Base-by-base conservation (phyloP, 768 basidiomycete species). In the Boletus vinaceobasis region DNA sequence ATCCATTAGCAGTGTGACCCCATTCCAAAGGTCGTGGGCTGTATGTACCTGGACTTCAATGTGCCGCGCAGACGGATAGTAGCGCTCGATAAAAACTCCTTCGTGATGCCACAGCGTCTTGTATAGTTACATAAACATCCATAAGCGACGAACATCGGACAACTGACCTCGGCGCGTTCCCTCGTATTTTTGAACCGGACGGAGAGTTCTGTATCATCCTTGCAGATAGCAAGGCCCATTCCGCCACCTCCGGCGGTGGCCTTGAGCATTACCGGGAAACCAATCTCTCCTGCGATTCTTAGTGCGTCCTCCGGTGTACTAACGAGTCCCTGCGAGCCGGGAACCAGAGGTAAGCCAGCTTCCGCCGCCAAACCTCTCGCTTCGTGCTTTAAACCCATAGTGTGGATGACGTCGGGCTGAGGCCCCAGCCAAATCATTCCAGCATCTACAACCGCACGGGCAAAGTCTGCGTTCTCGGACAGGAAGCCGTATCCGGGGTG, bases 221-320 rank as follows among this genome's bases (percentile, higher is more conserved):
- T 56, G 60, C 85, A 87, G 29, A 86, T 73, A 7, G 77, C 74
- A 61, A 87, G 77, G 4, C 85, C 86, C 79, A 85, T 82, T 0
- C 86, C 87, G 3, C 87, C 86, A 1, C 86, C 87, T 3, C 85
- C 86, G 0, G 82, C 83, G 1, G 83, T 85, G 1, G 85, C 81
- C 65, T 87, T 88, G 58, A 87, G 65, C 65, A 87, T 80, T 5
- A 88, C 74, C 0, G 86, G 87, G 58, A 74, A 86, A 0, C 83
- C 83, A 23, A 84, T 71, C 5, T 57, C 53, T 9, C 54, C 58
- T 11, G 81, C 80, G 2, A 75, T 63, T 15, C 59, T 53, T 9
- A 76, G 46, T 0, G 79, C 82, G 1, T 79, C 79, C 7, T 74
- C 74, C 0, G 67, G 65, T 8, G 72, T 71, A 2, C 33, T 37